These are phyloP conservation scores for Triangularia setosa DNA, from an alignment of 2,329 filamentous ascomycete species.

Conservation along the genomic window DNA sequence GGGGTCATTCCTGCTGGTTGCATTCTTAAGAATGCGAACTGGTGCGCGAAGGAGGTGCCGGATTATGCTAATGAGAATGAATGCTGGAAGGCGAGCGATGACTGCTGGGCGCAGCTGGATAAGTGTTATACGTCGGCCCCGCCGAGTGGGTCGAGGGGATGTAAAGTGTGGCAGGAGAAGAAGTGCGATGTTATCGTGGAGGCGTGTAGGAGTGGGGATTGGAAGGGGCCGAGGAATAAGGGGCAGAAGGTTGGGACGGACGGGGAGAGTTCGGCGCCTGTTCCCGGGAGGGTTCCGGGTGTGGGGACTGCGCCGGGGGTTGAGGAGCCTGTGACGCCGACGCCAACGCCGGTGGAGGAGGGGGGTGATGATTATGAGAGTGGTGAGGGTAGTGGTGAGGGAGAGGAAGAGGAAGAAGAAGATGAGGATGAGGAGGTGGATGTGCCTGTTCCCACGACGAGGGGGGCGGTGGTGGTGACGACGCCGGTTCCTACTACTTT, in stretches of 20 bases:
- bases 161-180: constrained; percentile 54
- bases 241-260: constrained; percentile 36
- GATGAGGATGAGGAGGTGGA: background rate
- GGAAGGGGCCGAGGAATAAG: constrained; percentile 45
- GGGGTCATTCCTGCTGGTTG: constrained; percentile 54
- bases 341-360: background rate
- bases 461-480: background rate
- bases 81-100: constrained; percentile 56
- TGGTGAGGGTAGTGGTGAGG: background rate
- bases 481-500: background rate
- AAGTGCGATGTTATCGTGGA: constrained; percentile 53
- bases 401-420: background rate
- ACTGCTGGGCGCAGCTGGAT: constrained; percentile 57
- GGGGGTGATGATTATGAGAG: background rate
- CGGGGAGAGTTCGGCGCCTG: background rate
- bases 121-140: constrained; percentile 57
- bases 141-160: constrained; percentile 57
- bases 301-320: background rate
- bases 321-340: background rate
- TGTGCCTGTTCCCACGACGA: background rate
- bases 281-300: background rate
- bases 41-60: constrained; percentile 62
- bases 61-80: constrained; percentile 50
- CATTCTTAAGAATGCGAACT: constrained; percentile 66
- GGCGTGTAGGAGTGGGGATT: constrained; percentile 41